Evolutionary conservation across 495 filamentous ascomycete species (phyloP), one percentile per base, ranked within the genome.

Genomic region (Aspergillus nidulans): DNA sequence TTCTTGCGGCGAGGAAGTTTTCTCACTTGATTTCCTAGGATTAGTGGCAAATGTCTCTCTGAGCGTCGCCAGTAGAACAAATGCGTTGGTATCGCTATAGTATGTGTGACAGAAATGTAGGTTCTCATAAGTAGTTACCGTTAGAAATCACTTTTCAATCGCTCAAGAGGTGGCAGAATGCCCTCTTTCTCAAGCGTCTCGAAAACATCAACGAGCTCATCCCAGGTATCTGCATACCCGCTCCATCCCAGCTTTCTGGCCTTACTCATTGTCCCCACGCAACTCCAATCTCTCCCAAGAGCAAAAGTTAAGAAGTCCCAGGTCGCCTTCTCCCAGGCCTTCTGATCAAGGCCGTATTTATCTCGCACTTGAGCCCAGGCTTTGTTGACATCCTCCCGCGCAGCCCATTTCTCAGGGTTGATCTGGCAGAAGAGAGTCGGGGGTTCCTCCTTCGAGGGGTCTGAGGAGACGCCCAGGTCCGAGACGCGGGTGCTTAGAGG

Each of bases 181-280:
- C 57, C 55, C 30, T 71, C 73, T 16, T 57, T 34, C 30, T 34
- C 30, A 12, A 34, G 30, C 10, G 30, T 61, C 53, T 75, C 75
- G 23, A 80, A 53, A 34, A 76, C 69, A 8, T 76, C 67, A 51
- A 82, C 62, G 10, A 82, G 68, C 39, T 71, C 64, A 25, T 77
- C 78, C 79, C 79, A 84, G 8, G 77, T 77, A 64, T 82, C 81
- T 43, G 46, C 57, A 46, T 66, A 71, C 16, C 64, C 69, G 4
- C 63, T 65, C 66, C 64, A 70, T 5, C 69, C 69, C 20, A 67
- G 44, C 65, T 73, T 76, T 57, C 80, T 72, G 12, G 82, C 81
- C 63, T 84, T 85, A 52, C 75, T 80, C 79, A 85, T 82, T 52
- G 69, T 79, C 24, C 71, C 58, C 19, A 84, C 70, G 36, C 78